Conservation (phyloP, 352 stramenopile species). For the Phytophthora niederhauseri region DNA sequence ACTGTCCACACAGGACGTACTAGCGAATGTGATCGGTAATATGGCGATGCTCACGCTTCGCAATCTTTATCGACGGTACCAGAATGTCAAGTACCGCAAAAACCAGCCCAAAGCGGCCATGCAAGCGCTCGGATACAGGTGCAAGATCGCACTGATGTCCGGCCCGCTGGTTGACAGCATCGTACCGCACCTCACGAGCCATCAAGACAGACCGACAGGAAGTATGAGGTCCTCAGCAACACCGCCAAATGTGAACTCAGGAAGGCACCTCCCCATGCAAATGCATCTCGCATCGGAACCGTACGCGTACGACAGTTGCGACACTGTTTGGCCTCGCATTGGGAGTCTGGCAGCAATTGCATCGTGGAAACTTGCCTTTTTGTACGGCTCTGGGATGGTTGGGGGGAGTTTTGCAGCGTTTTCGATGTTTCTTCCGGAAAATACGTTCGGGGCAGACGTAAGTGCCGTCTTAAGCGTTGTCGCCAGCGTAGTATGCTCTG, state of each 20-base stretch:
- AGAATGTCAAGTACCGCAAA: conserved; percentile 1
- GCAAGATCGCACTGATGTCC: conserved; percentile 3
- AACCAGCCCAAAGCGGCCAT: neutral
- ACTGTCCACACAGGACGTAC: conserved; percentile 13
- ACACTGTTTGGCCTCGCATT: conserved; percentile 14
- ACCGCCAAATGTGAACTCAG: neutral
- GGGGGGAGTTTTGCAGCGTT: neutral
- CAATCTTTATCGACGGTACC: conserved; percentile 13
- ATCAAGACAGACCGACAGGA: neutral
- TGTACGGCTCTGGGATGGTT: conserved; percentile 1
- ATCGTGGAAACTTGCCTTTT: neutral
- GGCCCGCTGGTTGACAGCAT: neutral
- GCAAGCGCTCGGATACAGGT: conserved; percentile 5
- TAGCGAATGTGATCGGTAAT: conserved; percentile 12
- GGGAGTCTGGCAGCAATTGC: conserved; percentile 1
- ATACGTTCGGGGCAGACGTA: neutral
- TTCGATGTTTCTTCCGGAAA: neutral
- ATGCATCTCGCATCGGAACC: conserved; percentile 10
- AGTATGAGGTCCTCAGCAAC: neutral
- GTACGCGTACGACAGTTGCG: neutral
- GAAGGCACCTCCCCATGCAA: neutral
- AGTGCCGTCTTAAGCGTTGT: neutral
- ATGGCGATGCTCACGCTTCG: conserved; percentile 8
- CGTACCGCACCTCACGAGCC: neutral
- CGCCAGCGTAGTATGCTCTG: neutral